A percentile compares a stretch with the other conserved stretches of the same genome.
Evolutionary conservation across 2,329 filamentous ascomycete species (phyloP).

Genomic region (Emergomyces orientalis): DNA sequence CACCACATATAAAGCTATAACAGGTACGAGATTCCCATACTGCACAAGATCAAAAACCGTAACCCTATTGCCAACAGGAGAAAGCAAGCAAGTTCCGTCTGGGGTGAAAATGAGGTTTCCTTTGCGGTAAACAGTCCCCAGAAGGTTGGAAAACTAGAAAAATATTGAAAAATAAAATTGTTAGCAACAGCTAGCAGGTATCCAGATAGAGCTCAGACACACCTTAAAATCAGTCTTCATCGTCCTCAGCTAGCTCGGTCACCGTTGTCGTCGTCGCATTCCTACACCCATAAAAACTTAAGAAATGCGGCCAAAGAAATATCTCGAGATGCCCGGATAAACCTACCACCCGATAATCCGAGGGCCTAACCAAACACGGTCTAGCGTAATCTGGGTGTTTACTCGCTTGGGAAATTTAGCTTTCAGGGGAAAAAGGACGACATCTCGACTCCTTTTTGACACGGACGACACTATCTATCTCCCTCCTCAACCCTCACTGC

Average conservation of each 20-base stretch:
- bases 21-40: constrained; percentile 42
- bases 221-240: constrained; percentile 99
- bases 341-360: constrained; percentile 1
- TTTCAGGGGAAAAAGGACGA: constrained; percentile 27
- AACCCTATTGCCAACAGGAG: constrained; percentile 91
- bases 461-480: constrained; percentile 14
- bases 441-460: constrained; percentile 12
- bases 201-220: constrained; percentile 13
- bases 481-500: constrained; percentile 9
- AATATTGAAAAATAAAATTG: neutral
- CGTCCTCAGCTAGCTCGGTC: constrained; percentile 20
- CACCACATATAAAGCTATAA: neutral
- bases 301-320: constrained; percentile 5
- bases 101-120: constrained; percentile 95
- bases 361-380: constrained; percentile 19
- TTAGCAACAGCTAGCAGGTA: constrained; percentile 19
- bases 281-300: neutral
- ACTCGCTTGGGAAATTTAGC: constrained; percentile 17
- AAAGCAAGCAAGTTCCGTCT: constrained; percentile 90
- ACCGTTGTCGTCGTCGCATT: constrained; percentile 9
- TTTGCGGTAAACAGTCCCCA: constrained; percentile 96
- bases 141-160: constrained; percentile 87
- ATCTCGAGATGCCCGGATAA: neutral
- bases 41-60: constrained; percentile 94
- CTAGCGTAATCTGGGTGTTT: constrained; percentile 25